Evolutionary conservation across 257 asterid species (phyloP).

Genomic region (Solanum chilense): DNA sequence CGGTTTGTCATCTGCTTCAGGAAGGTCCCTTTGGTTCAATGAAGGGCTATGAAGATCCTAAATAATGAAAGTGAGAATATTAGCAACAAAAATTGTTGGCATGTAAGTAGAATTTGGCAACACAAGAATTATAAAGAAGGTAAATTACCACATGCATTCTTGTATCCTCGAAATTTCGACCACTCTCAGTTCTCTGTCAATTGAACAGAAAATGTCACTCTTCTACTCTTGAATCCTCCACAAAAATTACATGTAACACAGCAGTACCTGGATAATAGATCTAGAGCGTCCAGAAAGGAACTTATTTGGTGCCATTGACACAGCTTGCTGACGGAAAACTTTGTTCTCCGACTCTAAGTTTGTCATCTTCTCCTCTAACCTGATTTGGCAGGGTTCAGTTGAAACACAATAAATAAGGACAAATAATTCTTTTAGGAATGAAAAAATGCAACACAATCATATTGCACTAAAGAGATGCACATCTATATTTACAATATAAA

Average conservation of each 20-base stretch:
- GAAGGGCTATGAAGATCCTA: constrained; percentile 90
- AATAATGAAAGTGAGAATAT: constrained; percentile 12
- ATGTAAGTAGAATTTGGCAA: constrained; percentile 2
- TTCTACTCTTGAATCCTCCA: background rate
- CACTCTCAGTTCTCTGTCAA: constrained; percentile 81
- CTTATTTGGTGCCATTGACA: constrained; percentile 89
- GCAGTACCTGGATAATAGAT: constrained; percentile 81
- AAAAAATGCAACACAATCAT: background rate
- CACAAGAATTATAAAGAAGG: constrained; percentile 8
- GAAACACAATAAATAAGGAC: background rate
- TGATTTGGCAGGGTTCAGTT: constrained; percentile 10
- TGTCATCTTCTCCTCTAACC: constrained; percentile 87
- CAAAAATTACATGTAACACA: background rate
- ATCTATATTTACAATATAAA: background rate
- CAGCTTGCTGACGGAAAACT: constrained; percentile 99
- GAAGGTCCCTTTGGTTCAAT: constrained; percentile 35
- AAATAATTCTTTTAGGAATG: background rate
- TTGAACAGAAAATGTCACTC: constrained; percentile 13
- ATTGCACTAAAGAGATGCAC: background rate
- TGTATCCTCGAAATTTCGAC: constrained; percentile 42
- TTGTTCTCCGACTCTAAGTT: constrained; percentile 91
- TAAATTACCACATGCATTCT: constrained; percentile 60
- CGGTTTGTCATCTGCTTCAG: constrained; percentile 87
- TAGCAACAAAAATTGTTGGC: background rate
- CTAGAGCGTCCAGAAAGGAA: constrained; percentile 95